phyloP scores from a whole-genome alignment of 2,329 filamentous ascomycete genomes.

The Fusarium proliferatum region DNA sequence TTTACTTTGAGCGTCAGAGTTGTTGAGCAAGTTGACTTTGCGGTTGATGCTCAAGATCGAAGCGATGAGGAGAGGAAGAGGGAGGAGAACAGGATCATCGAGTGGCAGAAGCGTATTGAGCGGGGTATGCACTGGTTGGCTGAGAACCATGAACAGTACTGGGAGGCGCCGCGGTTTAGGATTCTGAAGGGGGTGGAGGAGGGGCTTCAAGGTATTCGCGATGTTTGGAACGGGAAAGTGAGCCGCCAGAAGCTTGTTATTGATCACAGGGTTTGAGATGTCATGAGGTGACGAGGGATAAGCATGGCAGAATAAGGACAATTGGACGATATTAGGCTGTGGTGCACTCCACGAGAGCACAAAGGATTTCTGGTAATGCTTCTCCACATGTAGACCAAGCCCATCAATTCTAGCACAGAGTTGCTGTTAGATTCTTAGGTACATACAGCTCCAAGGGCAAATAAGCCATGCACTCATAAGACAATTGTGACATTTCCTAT shows the following conservation, averaged over 20 bases:
- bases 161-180: background rate
- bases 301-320: background rate
- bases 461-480: too few relatives aligned
- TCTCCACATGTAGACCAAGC: too few relatives aligned
- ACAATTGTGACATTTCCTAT: too few relatives aligned
- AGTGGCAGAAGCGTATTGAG: slow-evolving; percentile 2
- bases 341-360: too few relatives aligned
- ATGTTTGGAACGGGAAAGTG: slow-evolving; percentile 9
- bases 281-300: fast-evolving
- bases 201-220: background rate
- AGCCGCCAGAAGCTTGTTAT: slow-evolving; percentile 10
- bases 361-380: too few relatives aligned
- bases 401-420: too few relatives aligned
- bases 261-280: background rate
- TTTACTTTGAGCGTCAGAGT: background rate
- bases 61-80: background rate
- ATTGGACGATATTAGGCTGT: fast-evolving
- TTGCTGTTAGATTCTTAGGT: too few relatives aligned
- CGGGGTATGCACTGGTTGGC: background rate
- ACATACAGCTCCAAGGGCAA: too few relatives aligned
- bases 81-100: background rate
- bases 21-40: background rate
- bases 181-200: slow-evolving; percentile 1
- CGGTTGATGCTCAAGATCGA: background rate
- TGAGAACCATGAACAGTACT: background rate